phyloP scores from a whole-genome alignment of 371 early-diverging fungal genomes.

The Mucor mucedo region DNA sequence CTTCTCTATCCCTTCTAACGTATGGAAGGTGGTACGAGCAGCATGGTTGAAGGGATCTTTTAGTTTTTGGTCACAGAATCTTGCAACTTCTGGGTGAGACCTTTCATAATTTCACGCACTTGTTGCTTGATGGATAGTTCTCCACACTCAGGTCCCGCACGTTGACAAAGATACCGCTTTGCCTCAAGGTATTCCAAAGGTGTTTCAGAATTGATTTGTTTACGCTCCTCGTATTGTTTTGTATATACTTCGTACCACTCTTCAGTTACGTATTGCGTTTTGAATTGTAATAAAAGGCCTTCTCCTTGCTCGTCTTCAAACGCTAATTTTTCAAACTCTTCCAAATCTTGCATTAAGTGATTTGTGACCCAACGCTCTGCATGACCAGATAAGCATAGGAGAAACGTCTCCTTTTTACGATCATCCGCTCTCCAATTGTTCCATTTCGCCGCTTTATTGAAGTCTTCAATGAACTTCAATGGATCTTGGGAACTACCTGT shows the following conservation, averaged over 20 bases:
- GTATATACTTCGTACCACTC: neutral
- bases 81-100: neutral
- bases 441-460: neutral
- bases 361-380: slow-evolving; percentile 4
- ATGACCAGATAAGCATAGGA: neutral
- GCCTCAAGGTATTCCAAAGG: neutral
- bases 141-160: neutral
- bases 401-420: neutral
- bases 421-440: slow-evolving; percentile 2
- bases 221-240: neutral
- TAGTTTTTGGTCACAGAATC: neutral
- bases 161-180: neutral
- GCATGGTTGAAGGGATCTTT: neutral
- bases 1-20: neutral
- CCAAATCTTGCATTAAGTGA: no score
- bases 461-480: neutral
- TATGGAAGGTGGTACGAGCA: neutral
- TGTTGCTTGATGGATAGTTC: neutral
- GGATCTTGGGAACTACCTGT: neutral
- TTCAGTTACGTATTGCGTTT: neutral
- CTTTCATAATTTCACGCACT: neutral
- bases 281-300: neutral
- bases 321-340: no score
- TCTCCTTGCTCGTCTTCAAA: neutral
- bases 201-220: neutral